Evolutionary conservation across 1,284 basidiomycete species (phyloP).

Genomic region (Veloporphyrellus conicus): DNA sequence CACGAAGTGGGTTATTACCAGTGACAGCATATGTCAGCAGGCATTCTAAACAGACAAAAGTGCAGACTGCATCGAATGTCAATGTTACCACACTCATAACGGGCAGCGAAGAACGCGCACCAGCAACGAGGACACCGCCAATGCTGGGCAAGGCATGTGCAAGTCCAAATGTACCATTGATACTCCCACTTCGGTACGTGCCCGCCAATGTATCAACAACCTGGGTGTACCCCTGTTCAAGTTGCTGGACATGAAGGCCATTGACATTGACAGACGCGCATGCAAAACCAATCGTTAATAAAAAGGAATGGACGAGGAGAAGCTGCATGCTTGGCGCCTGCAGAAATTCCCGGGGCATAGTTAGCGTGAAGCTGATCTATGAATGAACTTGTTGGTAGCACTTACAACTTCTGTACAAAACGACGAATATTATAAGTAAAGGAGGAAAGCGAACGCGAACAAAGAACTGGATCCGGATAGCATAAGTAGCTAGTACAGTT

Average conservation of each 20-base stretch:
- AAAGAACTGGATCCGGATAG: no score
- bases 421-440: no score
- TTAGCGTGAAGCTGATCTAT: no score
- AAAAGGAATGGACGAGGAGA: slow-evolving; percentile 28
- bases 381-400: no score
- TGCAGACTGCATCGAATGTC: slow-evolving; percentile 7
- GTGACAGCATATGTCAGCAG: slow-evolving; percentile 16
- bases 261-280: slow-evolving; percentile 31
- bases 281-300: slow-evolving; percentile 12
- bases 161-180: slow-evolving; percentile 4
- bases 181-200: not conserved
- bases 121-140: slow-evolving; percentile 10
- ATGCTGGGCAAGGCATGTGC: slow-evolving; percentile 12
- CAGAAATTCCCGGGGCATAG: not conserved
- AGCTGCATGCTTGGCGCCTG: slow-evolving; percentile 14
- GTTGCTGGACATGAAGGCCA: slow-evolving; percentile 29
- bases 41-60: slow-evolving; percentile 14
- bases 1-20: not conserved
- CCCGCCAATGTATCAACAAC: no score
- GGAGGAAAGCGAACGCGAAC: no score
- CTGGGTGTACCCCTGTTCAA: no score
- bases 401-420: no score
- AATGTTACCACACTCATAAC: slow-evolving; percentile 2
- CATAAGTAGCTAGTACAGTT: no score
- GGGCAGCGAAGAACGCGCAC: slow-evolving; percentile 12